Percentiles rank a stretch among this genome's conserved stretches.
Conservation (phyloP, 495 filamentous ascomycete species). For the Podospora australis region DNA sequence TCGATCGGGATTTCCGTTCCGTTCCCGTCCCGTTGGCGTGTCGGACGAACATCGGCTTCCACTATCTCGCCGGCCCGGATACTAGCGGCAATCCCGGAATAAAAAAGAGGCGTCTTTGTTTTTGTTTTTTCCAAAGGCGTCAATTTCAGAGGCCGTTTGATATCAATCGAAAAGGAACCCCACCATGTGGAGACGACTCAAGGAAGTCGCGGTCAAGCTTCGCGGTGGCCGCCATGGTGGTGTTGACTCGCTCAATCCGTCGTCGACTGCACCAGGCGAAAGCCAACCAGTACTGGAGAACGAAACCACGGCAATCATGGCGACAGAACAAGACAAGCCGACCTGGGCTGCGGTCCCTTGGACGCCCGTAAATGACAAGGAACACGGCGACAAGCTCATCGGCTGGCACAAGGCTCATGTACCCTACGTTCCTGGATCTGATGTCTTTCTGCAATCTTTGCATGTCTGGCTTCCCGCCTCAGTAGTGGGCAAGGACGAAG, state of each 20-base stretch:
- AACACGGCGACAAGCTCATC: neutral
- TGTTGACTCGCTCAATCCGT: neutral
- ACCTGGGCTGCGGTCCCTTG: conserved; percentile 8
- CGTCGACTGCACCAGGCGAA: too few relatives aligned
- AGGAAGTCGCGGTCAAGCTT: neutral
- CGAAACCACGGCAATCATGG: neutral
- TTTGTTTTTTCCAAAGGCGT: conserved; percentile 10
- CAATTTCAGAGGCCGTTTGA: neutral
- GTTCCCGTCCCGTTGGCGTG: too few relatives aligned
- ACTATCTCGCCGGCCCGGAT: too few relatives aligned
- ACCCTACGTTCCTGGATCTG: conserved; percentile 1
- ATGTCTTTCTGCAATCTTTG: conserved; percentile 13
- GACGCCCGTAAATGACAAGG: conserved; percentile 3
- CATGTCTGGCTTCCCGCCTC: conserved; percentile 13
- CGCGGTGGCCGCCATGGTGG: neutral
- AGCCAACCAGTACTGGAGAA: neutral
- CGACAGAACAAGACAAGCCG: neutral
- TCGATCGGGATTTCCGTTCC: too few relatives aligned
- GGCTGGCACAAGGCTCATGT: conserved; percentile 10
- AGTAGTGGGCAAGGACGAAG: neutral
- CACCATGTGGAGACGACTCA: neutral
- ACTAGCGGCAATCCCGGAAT: too few relatives aligned
- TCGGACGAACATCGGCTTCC: too few relatives aligned
- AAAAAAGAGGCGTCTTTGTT: too few relatives aligned
- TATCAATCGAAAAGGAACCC: too few relatives aligned